Evolutionary conservation across 106 monocot species (phyloP).

Genomic region (Dendrobium nobile): DNA sequence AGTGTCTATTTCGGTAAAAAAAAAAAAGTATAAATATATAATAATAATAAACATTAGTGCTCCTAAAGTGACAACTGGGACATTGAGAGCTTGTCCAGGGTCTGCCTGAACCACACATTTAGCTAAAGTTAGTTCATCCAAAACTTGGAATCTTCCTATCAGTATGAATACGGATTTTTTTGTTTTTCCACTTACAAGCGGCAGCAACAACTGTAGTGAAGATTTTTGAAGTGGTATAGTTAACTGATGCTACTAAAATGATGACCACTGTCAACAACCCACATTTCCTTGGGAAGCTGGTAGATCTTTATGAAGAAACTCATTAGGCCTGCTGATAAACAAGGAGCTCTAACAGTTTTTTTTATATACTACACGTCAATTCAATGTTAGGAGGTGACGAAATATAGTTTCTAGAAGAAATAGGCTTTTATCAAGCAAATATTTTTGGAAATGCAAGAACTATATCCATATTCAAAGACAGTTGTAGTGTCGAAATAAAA

Average conservation of each 20-base stretch:
- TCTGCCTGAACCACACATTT: slow-evolving; percentile 59
- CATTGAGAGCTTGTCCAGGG: slow-evolving; percentile 86
- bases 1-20: too few relatives aligned
- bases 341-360: neutral
- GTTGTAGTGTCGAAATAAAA: too few relatives aligned
- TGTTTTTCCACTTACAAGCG: slow-evolving; percentile 67
- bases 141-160: neutral
- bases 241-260: slow-evolving; percentile 89
- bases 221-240: slow-evolving; percentile 80
- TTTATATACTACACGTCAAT: too few relatives aligned
- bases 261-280: slow-evolving; percentile 65
- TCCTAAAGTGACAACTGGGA: slow-evolving; percentile 87
- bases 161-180: neutral
- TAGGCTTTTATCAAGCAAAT: too few relatives aligned
- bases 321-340: neutral
- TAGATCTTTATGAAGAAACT: neutral
- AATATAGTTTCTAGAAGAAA: too few relatives aligned
- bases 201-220: slow-evolving; percentile 73
- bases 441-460: too few relatives aligned
- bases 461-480: too few relatives aligned
- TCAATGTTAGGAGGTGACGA: too few relatives aligned
- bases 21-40: too few relatives aligned
- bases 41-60: slow-evolving; percentile 52
- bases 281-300: slow-evolving; percentile 26
- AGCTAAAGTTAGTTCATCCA: neutral